Base-by-base conservation (phyloP, 2,329 filamentous ascomycete genomes). In the Penicillium palitans region DNA sequence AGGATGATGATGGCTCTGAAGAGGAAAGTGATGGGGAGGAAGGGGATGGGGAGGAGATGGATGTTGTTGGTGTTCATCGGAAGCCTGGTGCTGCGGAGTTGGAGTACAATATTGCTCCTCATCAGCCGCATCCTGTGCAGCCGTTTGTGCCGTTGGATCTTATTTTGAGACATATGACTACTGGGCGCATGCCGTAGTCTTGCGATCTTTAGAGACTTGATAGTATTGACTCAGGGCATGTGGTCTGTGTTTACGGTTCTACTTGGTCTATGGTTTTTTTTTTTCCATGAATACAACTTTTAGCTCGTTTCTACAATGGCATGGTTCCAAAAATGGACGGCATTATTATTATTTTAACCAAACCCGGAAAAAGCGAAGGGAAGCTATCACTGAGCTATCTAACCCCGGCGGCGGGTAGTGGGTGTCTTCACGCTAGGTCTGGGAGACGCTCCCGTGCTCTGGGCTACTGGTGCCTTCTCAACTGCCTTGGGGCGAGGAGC, bases 361-460 rank as follows among this genome's bases (percentile, higher is more conserved):
- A 58, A 19, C 27, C 58, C 27, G 49, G 48, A 56, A 46, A 58
- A 60, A 59, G 49, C 51, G 24, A 55, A 53, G 19, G 49, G 39
- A 29, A 44, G 25, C 35, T 19, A n/a, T 45, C 59, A 27, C n/a
- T 35, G 17, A 21, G 40, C 29, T 47, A 80, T 62, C 57, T 69
- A 85, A 61, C 82, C 83, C 67, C 82, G 79, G 62, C 83, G 75
- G 57, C 83, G 78, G n/a, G 83, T 85, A 56, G 79, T 83, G 13
- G 83, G 82, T 45, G 79, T 80, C 73, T 81, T 83, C 31, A 66
- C 73, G 24, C 72, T 68, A 3, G 74, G 63, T 66, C 74, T 77
- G 39, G 75, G 74, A 54, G 75, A 78, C 27, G 75, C 76, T 17
- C 78, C 75, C 13, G 76, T 78, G 42, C 72, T 77, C 27, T 72